A percentile compares a stretch with the other conserved stretches of the same genome.
Conservation (phyloP, 2,329 filamentous ascomycete genomes). For the Hymenoscyphus scutula region DNA sequence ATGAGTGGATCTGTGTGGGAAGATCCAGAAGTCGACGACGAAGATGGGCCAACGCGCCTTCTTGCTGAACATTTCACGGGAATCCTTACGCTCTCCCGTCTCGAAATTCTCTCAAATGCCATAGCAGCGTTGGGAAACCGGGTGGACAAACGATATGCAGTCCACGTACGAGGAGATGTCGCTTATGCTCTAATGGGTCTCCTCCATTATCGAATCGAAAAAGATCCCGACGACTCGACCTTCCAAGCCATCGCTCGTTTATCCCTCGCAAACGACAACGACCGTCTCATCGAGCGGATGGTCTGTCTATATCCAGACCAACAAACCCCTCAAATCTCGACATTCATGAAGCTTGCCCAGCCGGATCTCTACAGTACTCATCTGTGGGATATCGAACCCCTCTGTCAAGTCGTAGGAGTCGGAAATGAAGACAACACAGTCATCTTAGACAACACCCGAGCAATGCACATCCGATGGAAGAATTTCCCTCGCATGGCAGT, state of each 20-base stretch:
- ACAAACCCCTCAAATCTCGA: constrained; percentile 23
- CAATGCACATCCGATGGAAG: constrained; percentile 37
- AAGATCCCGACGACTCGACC: constrained; percentile 30
- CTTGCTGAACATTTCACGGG: constrained; percentile 27
- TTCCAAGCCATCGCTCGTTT: constrained; percentile 36
- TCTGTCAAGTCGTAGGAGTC: constrained; percentile 36
- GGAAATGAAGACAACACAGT: constrained; percentile 34
- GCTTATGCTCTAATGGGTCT: constrained; percentile 36
- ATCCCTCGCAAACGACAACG: constrained; percentile 36
- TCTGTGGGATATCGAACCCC: constrained; percentile 37
- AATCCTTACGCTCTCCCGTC: constrained; percentile 29
- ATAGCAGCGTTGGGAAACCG: constrained; percentile 30
- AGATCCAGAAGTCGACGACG: constrained; percentile 17
- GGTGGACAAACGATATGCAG: constrained; percentile 10
- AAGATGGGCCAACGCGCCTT: constrained; percentile 5
- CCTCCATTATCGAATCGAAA: constrained; percentile 29
- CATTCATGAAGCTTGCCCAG: constrained; percentile 26
- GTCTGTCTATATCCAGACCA: constrained; percentile 26
- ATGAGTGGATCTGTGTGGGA: constrained; percentile 10
- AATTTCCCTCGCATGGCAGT: constrained; percentile 32
- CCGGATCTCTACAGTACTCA: constrained; percentile 32
- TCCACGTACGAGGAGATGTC: constrained; percentile 27
- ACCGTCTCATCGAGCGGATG: constrained; percentile 36
- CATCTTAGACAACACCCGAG: constrained; percentile 32
- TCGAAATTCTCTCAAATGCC: constrained; percentile 32